Evolutionary conservation across 139 green algal genomes (phyloP), one percentile per base, ranked within the genome.

Genomic region (Limnomonas spitsbergensis): DNA sequence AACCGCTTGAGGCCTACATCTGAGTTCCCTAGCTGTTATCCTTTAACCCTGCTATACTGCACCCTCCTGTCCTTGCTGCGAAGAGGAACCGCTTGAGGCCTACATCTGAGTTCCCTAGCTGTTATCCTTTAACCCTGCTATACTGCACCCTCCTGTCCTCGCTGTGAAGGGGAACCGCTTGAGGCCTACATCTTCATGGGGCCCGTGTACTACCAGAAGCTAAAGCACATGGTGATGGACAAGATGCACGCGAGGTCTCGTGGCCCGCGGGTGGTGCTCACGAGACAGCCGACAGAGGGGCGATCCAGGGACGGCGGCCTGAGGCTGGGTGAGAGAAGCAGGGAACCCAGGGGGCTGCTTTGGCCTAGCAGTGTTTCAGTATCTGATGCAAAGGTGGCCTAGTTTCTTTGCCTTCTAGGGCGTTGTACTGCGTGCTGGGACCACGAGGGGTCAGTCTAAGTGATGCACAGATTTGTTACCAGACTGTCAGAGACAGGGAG

Each of bases 171-270:
- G 3, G 95, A 98, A 88, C 90, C 93, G 0, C 86, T 99, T 42
- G 86, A 96, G 84, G 93, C 92, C 4, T 97, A 95, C 90, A 98
- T 99, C 83, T 99, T 98, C 90, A 98, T 98, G 92, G 96, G 96
- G 2, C 94, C 94, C 7, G 92, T 99, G 4, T 99, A 99, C 85
- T 99, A 99, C 86, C 96, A 99, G 87, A 98, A 98, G 90, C 92
- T 99, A 7, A 99, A 99, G 92, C 96, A 99, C 85, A 99, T 99
- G 96, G 96, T 99, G 77, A 81, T 98, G 71, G 96, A 99, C 85
- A 99, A 99, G 89, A 97, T 99, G 94, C 96, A 99, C 82, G 95
- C 96, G 4, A 82, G 96, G 6, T 86, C 92, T 3, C 81, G 89
- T 0, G 93, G 93, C 2, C 93, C 93, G 0, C 81, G 92, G 3